Evolutionary conservation across 148 eudicot genomes (phyloP).

Genomic region (Rhododendron kiyosumense): DNA sequence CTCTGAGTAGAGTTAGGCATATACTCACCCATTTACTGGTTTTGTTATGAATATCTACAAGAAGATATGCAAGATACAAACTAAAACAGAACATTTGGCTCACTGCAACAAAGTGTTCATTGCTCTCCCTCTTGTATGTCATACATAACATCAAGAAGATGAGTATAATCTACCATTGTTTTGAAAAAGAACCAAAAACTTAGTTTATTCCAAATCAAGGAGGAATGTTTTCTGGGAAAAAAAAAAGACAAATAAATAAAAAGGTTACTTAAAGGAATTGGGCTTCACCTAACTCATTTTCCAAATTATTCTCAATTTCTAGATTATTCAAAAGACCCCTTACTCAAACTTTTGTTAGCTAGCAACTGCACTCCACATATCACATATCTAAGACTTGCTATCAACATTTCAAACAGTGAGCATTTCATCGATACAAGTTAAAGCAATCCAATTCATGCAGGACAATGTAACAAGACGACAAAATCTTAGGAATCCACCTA

Average conservation of each 20-base stretch:
- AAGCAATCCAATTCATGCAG: not conserved
- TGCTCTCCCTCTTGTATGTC: not conserved
- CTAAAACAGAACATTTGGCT: not conserved
- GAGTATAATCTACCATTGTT: not conserved
- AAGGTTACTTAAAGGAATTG: not conserved
- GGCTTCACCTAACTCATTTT: not conserved
- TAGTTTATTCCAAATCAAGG: not conserved
- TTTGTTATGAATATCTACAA: not conserved
- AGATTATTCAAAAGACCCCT: not conserved
- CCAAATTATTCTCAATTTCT: not conserved
- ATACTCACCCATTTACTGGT: not conserved
- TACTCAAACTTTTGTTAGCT: not conserved
- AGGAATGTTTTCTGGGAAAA: not conserved
- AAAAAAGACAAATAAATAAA: not conserved
- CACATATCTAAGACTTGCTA: not conserved
- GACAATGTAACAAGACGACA: not conserved
- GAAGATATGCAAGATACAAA: not conserved
- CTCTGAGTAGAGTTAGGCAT: not conserved
- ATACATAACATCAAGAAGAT: not conserved
- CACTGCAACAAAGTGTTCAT: not conserved
- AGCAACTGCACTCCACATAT: not conserved
- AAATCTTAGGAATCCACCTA: not conserved
- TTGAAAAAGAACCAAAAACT: not conserved
- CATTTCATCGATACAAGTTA: no score
- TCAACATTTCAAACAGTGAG: not conserved